Base-by-base conservation (phyloP, 345 rosid species). In the Hevea brasiliensis region DNA sequence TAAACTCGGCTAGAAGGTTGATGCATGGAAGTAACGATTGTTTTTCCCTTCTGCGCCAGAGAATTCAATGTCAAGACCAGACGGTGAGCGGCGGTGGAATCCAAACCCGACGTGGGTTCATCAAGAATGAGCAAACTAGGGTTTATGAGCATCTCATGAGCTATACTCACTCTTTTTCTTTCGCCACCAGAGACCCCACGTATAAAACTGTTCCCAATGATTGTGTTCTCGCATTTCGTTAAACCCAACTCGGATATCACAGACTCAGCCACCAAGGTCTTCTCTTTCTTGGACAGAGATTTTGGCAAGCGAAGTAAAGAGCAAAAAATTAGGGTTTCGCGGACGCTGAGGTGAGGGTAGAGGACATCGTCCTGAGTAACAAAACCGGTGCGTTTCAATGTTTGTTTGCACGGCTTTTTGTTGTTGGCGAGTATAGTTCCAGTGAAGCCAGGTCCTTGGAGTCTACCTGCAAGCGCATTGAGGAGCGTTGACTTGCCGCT, bases 101-200 rank as follows among this genome's bases (percentile, higher is more conserved):
- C 98, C 82, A 94, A 82, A 63, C 98, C 97, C 48, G 97, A 92
- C 37, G 98, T 92, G 18, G 98, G 79, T 69, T 94, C 98, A 62
- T 94, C 98, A 1, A 94, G 92, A 56, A 94, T 78, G 73, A 94
- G 72, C 73, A 94, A 72, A 61, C 95, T 91, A 32, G 98, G 98
- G 74, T 88, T 87, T 50, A 92, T 82, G 24, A 94, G 57, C 86
- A 94, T 87, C 88, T 94, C 98, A 53, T 92, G 97, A 26, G 88
- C 98, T 67, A 94, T 90, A 60, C 92, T 87, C 55, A 94, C 85
- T 12, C 97, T 82, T 80, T 94, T 94, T 71, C 97, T 78, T 74
- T 94, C 98, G 9, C 98, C 98, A 0, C 98, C 98, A 12, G 97
- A 92, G 6, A 94, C 76, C 42, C 98, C 98, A 3, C 98, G 88